phyloP scores from a whole-genome alignment of 805 yeast genomes.

The Candida takata region DNA sequence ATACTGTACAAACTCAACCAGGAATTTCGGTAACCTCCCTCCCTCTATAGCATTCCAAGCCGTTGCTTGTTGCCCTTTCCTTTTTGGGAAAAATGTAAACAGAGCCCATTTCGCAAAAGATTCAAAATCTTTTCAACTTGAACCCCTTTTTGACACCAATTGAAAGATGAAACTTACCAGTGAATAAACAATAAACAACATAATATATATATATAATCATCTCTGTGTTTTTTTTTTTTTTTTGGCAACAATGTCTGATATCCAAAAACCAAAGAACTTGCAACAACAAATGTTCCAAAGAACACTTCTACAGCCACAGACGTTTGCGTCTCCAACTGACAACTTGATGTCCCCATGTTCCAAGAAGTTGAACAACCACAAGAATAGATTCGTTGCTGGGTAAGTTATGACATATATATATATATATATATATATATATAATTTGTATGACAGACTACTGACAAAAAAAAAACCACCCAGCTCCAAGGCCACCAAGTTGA shows the following conservation, averaged over 20 bases:
- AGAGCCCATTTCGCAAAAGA: too few species aligned
- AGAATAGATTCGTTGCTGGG: conserved; percentile 33
- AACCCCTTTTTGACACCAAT: too few species aligned
- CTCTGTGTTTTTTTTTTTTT: too few species aligned
- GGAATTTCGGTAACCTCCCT: too few species aligned
- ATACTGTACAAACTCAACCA: too few species aligned
- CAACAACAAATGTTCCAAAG: conserved; percentile 20
- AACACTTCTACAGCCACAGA: conserved; percentile 1
- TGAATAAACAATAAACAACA: neutral
- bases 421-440: too few species aligned
- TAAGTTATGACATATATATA: too few species aligned
- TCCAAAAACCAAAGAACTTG: conserved; percentile 19
- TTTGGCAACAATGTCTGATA: conserved; percentile 21
- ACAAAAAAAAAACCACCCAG: conserved; percentile 10
- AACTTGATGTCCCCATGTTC: conserved; percentile 52
- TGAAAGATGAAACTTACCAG: neutral
- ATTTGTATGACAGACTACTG: conserved; percentile 1
- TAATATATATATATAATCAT: too few species aligned
- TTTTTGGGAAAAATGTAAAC: conserved; percentile 13
- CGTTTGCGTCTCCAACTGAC: conserved; percentile 46
- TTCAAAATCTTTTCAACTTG: too few species aligned
- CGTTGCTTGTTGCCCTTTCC: conserved; percentile 5
- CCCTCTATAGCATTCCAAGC: too few species aligned
- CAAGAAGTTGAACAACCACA: conserved; percentile 45
- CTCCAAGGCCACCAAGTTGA: conserved; percentile 22